phyloP scores from a whole-genome alignment of 257 asterid genomes.

The Solanum arcanum region DNA sequence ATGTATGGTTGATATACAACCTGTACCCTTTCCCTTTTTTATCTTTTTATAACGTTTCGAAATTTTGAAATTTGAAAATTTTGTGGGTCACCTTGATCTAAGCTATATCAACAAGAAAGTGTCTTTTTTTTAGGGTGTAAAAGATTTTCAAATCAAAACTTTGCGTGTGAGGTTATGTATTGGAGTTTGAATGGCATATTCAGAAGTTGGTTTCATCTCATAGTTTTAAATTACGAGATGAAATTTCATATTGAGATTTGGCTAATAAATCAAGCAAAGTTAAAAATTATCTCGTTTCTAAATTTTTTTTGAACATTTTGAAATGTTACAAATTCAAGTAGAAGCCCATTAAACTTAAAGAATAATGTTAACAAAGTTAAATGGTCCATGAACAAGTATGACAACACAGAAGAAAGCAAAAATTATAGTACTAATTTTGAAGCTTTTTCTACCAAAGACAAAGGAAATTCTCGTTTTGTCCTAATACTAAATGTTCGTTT shows the following conservation, averaged over 20 bases:
- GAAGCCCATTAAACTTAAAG: not conserved
- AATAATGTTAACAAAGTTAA: not conserved
- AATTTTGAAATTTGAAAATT: not conserved
- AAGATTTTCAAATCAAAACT: not conserved
- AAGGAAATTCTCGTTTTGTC: not conserved
- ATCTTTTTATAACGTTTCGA: not conserved
- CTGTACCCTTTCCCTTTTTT: not conserved
- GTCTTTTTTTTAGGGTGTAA: not conserved
- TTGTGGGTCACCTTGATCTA: not conserved
- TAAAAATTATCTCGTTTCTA: not conserved
- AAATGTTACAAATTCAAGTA: not conserved
- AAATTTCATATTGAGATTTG: not conserved
- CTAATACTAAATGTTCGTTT: not conserved
- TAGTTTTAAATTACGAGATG: too few relatives aligned
- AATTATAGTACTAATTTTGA: not conserved
- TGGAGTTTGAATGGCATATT: too few relatives aligned
- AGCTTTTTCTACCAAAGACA: not conserved
- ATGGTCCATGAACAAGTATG: not conserved
- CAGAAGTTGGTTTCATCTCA: accelerated
- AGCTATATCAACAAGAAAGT: not conserved
- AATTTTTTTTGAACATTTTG: not conserved
- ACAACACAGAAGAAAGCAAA: not conserved
- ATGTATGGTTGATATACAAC: not conserved
- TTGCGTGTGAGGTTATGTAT: not conserved
- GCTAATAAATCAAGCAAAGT: not conserved